Conservation (phyloP, 2,329 filamentous ascomycete genomes). For the Ceratocystis lukuohia region DNA sequence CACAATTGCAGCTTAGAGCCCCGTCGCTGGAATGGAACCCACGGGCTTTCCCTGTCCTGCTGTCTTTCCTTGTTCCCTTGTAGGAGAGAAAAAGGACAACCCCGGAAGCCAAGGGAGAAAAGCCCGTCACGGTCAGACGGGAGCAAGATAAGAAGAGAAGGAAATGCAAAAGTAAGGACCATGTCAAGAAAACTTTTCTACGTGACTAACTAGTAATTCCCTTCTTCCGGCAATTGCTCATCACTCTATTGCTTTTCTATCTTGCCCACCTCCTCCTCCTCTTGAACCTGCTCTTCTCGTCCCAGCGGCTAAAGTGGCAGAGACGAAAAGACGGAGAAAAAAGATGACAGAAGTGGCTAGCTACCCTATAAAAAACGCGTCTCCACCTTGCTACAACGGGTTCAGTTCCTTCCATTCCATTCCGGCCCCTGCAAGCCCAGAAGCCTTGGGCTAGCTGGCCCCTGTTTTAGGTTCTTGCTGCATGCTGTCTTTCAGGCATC, state of each 20-base stretch:
- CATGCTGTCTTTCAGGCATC: neutral
- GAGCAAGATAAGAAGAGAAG: too few species aligned
- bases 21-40: slow-evolving; percentile 1
- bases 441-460: neutral
- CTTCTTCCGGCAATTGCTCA: too few species aligned
- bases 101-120: too few species aligned
- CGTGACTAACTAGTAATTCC: too few species aligned
- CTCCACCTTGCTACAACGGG: neutral
- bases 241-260: too few species aligned
- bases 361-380: neutral
- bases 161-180: too few species aligned
- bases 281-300: too few species aligned
- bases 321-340: neutral
- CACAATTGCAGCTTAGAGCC: neutral
- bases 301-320: too few species aligned
- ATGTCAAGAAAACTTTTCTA: too few species aligned
- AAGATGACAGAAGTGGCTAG: neutral
- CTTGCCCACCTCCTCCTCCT: too few species aligned
- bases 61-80: neutral
- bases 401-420: neutral
- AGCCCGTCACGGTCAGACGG: too few species aligned
- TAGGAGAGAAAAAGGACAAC: neutral
- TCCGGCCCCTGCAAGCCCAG: neutral
- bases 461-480: neutral
- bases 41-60: neutral